These are phyloP conservation scores for Pholiota molesta DNA, from an alignment of 768 basidiomycete genomes.

Conservation along the genomic window DNA sequence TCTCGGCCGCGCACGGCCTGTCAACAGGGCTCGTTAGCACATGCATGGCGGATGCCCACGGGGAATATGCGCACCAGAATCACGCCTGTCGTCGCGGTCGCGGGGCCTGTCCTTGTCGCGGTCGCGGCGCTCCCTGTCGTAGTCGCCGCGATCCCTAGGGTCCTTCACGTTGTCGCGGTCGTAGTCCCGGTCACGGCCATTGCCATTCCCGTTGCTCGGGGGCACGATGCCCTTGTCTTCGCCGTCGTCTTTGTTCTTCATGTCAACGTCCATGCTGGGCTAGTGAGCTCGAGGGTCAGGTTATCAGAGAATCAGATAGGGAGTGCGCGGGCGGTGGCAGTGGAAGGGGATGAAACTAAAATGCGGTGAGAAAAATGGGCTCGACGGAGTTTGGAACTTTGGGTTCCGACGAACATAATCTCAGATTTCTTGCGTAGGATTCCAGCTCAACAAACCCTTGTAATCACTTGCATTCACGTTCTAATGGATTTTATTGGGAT, in stretches of 20 bases:
- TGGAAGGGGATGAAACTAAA: conserved; percentile 1
- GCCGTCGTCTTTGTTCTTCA: conserved; percentile 75
- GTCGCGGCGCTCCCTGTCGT: conserved; percentile 51
- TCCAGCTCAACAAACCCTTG: too few relatives aligned
- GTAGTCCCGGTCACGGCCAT: conserved; percentile 45
- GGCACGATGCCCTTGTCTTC: conserved; percentile 59
- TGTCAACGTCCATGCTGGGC: conserved; percentile 73
- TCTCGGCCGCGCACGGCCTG: conserved; percentile 41
- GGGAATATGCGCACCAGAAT: conserved; percentile 47
- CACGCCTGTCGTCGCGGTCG: conserved; percentile 48
- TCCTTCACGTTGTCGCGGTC: conserved; percentile 51
- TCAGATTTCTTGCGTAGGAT: too few relatives aligned
- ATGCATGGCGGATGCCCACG: conserved; percentile 25
- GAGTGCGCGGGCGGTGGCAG: not conserved
- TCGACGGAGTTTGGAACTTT: not conserved
- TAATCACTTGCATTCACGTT: too few relatives aligned
- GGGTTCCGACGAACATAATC: not conserved
- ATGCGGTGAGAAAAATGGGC: conserved; percentile 8
- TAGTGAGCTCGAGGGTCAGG: not conserved
- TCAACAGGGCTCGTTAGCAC: conserved; percentile 7
- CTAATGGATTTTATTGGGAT: too few relatives aligned
- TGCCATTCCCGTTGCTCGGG: conserved; percentile 41
- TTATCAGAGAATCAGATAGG: conserved; percentile 6
- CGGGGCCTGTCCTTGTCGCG: conserved; percentile 45
- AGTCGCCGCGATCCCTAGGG: conserved; percentile 16